These are phyloP conservation scores for Aspergillus sp. DNA, from an alignment of 2,329 filamentous ascomycete genomes.

Conservation along the genomic window DNA sequence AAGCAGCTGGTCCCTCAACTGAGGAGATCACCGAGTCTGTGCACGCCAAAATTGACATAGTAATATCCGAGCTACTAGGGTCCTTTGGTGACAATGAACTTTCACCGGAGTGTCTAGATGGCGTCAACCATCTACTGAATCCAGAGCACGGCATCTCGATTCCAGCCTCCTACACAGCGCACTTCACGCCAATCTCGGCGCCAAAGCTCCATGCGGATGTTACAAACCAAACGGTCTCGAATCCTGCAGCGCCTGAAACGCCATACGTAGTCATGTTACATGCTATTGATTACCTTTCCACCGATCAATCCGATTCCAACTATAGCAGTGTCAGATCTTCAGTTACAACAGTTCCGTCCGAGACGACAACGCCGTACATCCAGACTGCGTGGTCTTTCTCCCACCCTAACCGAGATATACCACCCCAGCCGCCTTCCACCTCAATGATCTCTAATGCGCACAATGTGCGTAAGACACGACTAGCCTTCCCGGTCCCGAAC, in stretches of 20 bases:
- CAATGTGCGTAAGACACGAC: slow-evolving; percentile 76
- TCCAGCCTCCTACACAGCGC: slow-evolving; percentile 87
- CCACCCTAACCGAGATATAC: slow-evolving; percentile 41
- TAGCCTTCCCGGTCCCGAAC: slow-evolving; percentile 75
- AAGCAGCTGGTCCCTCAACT: slow-evolving; percentile 29
- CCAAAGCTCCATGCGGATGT: slow-evolving; percentile 85
- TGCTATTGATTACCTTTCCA: slow-evolving; percentile 81
- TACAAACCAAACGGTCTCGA: slow-evolving; percentile 58
- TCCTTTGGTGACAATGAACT: slow-evolving; percentile 98
- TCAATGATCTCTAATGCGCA: slow-evolving; percentile 77
- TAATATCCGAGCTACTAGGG: slow-evolving; percentile 86
- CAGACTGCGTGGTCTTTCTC: slow-evolving; percentile 48
- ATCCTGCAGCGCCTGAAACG: slow-evolving; percentile 76
- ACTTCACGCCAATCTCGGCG: slow-evolving; percentile 86
- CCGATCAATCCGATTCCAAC: slow-evolving; percentile 49
- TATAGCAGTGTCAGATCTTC: slow-evolving; percentile 26
- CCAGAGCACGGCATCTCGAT: slow-evolving; percentile 86
- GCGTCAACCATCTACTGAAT: slow-evolving; percentile 86
- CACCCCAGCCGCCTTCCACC: slow-evolving; percentile 28
- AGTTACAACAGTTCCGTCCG: slow-evolving; percentile 27
- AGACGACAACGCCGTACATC: slow-evolving; percentile 39
- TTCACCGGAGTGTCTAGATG: slow-evolving; percentile 93
- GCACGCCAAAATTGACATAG: slow-evolving; percentile 67
- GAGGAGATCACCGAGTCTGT: slow-evolving; percentile 44
- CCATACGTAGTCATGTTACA: slow-evolving; percentile 95